Percentiles rank a stretch among this genome's conserved stretches.
Evolutionary conservation across 345 rosid genomes (phyloP).

Genomic region (Hirschfeldia incana): DNA sequence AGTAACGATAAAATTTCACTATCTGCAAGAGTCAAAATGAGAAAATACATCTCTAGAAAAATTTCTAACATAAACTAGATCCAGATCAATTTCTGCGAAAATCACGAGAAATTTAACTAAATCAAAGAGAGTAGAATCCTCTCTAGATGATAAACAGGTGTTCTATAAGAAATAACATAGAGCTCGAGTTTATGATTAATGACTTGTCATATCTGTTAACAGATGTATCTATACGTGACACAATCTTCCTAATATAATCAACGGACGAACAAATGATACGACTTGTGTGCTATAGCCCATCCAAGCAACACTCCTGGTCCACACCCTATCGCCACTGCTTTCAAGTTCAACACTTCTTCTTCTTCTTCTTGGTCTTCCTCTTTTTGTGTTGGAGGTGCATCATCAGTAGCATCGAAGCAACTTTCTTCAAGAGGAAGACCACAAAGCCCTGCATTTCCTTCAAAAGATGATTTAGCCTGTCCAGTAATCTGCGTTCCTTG

Average conservation of each 20-base stretch:
- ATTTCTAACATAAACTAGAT: no score
- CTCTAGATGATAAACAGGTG: neutral
- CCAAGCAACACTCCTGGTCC: neutral
- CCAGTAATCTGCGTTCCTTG: neutral
- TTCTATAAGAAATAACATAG: neutral
- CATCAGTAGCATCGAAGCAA: neutral
- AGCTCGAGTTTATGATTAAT: neutral
- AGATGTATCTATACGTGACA: neutral
- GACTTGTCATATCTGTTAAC: no score
- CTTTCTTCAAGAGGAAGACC: conserved; percentile 1
- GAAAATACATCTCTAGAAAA: no score
- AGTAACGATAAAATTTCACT: no score
- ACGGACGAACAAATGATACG: neutral
- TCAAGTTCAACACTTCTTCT: neutral
- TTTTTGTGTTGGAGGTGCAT: neutral
- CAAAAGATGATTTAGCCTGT: neutral
- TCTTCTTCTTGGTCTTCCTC: neutral
- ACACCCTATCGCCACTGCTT: neutral
- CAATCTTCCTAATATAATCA: neutral
- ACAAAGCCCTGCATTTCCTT: neutral
- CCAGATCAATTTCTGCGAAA: no score
- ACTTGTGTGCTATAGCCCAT: neutral
- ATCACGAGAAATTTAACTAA: no score
- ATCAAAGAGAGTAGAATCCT: neutral
- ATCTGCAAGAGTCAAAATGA: no score